phyloP scores from a whole-genome alignment of 2,329 filamentous ascomycete species.

The Fusarium sulawesiense region DNA sequence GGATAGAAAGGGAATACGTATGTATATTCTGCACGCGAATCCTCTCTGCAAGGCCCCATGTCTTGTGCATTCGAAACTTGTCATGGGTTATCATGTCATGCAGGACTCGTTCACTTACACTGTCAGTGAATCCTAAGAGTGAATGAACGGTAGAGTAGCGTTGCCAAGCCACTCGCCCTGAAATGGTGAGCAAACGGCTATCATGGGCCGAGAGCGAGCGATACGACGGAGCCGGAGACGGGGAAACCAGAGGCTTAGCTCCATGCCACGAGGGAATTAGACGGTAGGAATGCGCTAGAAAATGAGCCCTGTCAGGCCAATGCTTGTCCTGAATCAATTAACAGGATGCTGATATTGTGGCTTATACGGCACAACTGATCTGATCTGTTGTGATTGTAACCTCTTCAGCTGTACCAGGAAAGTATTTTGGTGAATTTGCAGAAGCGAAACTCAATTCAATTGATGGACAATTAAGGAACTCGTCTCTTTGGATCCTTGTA shows the following conservation, averaged over 20 bases:
- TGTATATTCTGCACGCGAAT: slow-evolving; percentile 31
- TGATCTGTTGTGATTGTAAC: neutral
- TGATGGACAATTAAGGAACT: slow-evolving; percentile 1
- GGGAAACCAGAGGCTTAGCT: slow-evolving; percentile 6
- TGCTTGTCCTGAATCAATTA: neutral
- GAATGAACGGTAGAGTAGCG: neutral
- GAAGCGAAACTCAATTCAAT: slow-evolving; percentile 1
- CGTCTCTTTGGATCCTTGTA: slow-evolving; percentile 15
- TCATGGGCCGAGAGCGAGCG: slow-evolving; percentile 40
- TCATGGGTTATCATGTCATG: slow-evolving; percentile 6
- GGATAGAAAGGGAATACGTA: neutral
- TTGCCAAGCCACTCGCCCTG: slow-evolving; percentile 36
- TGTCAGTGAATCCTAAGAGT: slow-evolving; percentile 7
- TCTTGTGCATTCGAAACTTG: slow-evolving; percentile 22
- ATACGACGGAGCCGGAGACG: slow-evolving; percentile 35
- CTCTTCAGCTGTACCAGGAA: neutral
- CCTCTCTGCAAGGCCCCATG: slow-evolving; percentile 19
- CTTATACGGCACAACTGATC: neutral
- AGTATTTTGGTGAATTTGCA: neutral
- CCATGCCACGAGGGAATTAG: slow-evolving; percentile 26
- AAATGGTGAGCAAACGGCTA: slow-evolving; percentile 18
- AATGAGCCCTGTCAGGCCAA: slow-evolving; percentile 13
- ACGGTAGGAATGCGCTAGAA: slow-evolving; percentile 22
- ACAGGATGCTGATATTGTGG: neutral
- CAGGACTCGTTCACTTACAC: neutral